These are phyloP conservation scores for Hydnomerulius pinastri DNA, from an alignment of 768 basidiomycete genomes.

Conservation along the genomic window DNA sequence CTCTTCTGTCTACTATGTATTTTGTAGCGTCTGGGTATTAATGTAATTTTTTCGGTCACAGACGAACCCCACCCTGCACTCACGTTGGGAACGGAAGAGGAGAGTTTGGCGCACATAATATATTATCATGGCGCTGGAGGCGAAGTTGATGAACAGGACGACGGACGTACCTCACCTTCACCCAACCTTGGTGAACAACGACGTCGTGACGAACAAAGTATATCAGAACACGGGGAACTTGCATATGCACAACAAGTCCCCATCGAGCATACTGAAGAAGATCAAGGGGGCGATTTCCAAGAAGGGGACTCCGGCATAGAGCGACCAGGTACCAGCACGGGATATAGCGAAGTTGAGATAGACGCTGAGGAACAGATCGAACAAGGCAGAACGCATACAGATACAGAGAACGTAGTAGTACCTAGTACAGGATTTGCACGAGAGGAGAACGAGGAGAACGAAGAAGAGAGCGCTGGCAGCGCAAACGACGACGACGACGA, in stretches of 20 bases:
- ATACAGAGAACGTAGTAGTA: background rate
- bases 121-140: slow-evolving; percentile 5
- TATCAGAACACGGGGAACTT: background rate
- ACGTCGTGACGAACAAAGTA: background rate
- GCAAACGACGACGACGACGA: slow-evolving; percentile 19
- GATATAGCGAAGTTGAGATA: background rate
- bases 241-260: background rate
- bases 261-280: background rate
- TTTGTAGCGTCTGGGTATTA: slow-evolving; percentile 31
- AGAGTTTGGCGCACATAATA: slow-evolving; percentile 1
- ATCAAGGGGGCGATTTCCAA: slow-evolving; percentile 4
- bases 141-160: slow-evolving; percentile 5
- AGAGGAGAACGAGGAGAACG: slow-evolving; percentile 17
- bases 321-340: background rate
- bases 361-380: background rate
- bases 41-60: slow-evolving; percentile 27
- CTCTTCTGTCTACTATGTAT: slow-evolving; percentile 25
- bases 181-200: background rate
- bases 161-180: background rate
- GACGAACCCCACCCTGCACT: slow-evolving; percentile 20
- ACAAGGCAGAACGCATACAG: background rate
- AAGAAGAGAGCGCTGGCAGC: background rate
- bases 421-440: background rate
- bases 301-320: background rate
- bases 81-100: slow-evolving; percentile 11